Percentiles rank a stretch among this genome's conserved stretches.
Conservation (phyloP, 2,329 filamentous ascomycete species). For the Pseudofabraea citricarpa region DNA sequence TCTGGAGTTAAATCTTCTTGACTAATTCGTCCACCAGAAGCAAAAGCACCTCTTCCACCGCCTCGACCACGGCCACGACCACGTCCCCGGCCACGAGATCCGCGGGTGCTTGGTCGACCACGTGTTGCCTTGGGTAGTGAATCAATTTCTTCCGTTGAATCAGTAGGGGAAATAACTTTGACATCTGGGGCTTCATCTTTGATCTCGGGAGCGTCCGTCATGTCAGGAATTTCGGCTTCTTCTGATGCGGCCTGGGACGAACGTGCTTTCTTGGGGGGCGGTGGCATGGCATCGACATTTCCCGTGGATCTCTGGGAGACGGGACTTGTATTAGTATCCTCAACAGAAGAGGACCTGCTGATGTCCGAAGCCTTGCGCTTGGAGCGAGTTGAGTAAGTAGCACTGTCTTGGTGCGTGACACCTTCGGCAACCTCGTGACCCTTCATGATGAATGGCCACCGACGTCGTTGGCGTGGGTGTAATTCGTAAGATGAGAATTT, state of each 20-base stretch:
- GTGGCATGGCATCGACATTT: slow-evolving; percentile 11
- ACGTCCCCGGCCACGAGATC: slow-evolving; percentile 18
- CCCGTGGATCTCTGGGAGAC: slow-evolving; percentile 11
- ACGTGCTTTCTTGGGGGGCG: slow-evolving; percentile 13
- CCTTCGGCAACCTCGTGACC: slow-evolving; percentile 4
- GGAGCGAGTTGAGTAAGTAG: slow-evolving; percentile 6
- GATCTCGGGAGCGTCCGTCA: background rate
- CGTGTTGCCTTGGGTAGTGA: slow-evolving; percentile 2
- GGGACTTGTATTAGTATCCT: slow-evolving; percentile 10
- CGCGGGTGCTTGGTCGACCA: slow-evolving; percentile 4
- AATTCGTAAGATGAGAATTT: no score
- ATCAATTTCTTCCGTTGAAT: slow-evolving; percentile 7
- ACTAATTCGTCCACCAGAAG: background rate
- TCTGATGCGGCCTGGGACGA: background rate
- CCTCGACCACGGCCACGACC: slow-evolving; percentile 6
- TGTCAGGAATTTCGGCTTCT: slow-evolving; percentile 4
- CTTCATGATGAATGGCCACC: background rate
- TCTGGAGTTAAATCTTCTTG: background rate
- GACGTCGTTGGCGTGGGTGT: no score
- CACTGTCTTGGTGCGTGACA: slow-evolving; percentile 1
- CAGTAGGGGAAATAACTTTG: slow-evolving; percentile 9
- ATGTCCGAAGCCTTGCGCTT: slow-evolving; percentile 20
- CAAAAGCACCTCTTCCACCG: slow-evolving; percentile 1
- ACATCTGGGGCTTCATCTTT: slow-evolving; percentile 6
- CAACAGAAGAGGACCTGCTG: slow-evolving; percentile 8